Conservation (phyloP, 345 rosid genomes). For the Salix arbutifolia region DNA sequence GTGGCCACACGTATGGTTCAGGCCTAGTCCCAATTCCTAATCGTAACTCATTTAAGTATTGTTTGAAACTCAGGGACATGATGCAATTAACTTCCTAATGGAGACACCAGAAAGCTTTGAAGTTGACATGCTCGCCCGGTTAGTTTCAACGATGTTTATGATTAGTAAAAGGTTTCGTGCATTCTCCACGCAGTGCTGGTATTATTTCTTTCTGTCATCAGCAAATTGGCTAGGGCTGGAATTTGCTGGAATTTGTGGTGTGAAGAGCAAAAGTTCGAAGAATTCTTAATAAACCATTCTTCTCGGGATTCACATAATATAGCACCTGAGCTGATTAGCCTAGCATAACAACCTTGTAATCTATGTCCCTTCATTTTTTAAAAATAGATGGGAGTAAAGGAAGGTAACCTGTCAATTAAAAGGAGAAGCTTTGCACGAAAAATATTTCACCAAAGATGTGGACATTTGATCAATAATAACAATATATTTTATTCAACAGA, state of each 20-base stretch:
- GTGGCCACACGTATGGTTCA: neutral
- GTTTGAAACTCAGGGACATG: neutral
- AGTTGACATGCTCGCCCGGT: conserved; percentile 22
- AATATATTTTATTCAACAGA: neutral
- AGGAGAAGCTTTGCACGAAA: conserved; percentile 7
- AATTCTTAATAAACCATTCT: conserved; percentile 4
- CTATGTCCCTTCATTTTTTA: conserved; percentile 12
- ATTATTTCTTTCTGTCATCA: conserved; percentile 15
- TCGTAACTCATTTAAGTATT: neutral
- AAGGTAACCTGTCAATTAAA: conserved; percentile 14
- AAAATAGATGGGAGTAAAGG: neutral
- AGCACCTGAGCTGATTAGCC: neutral
- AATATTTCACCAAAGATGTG: conserved; percentile 4
- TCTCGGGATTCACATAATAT: neutral
- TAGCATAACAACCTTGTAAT: conserved; percentile 4
- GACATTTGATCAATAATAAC: neutral
- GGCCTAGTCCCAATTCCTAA: neutral
- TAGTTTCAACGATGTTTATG: conserved; percentile 22
- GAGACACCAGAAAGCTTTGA: conserved; percentile 26
- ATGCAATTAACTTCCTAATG: conserved; percentile 13
- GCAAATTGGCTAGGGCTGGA: conserved; percentile 18
- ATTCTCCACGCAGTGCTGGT: conserved; percentile 21
- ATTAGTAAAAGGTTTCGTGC: conserved; percentile 19
- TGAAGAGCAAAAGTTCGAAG: neutral
- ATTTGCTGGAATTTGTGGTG: conserved; percentile 11